A percentile compares a stretch with the other conserved stretches of the same genome.
Evolutionary conservation across 768 basidiomycete species (phyloP).

Genomic region (Trametes cubensis): DNA sequence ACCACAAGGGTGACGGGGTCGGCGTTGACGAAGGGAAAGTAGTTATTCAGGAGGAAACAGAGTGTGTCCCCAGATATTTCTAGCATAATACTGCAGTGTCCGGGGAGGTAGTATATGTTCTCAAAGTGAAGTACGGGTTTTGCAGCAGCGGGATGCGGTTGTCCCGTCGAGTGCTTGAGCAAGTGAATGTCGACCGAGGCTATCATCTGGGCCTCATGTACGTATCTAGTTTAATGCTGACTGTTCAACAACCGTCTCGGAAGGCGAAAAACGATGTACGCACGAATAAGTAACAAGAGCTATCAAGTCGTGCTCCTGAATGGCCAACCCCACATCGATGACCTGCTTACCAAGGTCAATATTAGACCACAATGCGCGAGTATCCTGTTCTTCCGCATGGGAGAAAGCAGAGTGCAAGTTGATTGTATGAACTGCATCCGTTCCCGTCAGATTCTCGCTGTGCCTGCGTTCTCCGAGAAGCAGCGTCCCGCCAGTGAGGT

Average conservation of each 20-base stretch:
- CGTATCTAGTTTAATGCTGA: slow-evolving; percentile 3
- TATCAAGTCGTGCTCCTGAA: slow-evolving; percentile 31
- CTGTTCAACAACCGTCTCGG: too few relatives aligned
- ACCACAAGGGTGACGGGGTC: slow-evolving; percentile 19
- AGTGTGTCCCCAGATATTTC: slow-evolving; percentile 31
- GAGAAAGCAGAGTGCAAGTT: slow-evolving; percentile 10
- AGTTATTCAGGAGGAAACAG: slow-evolving; percentile 27
- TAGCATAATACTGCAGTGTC: slow-evolving; percentile 25
- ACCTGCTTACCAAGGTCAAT: slow-evolving; percentile 25
- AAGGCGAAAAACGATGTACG: background rate
- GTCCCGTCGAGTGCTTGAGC: slow-evolving; percentile 25
- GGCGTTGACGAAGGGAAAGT: slow-evolving; percentile 20
- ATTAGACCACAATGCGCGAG: slow-evolving; percentile 16
- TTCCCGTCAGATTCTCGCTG: slow-evolving; percentile 6
- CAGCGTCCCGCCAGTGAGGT: slow-evolving; percentile 29
- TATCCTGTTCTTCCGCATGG: background rate
- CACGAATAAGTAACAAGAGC: slow-evolving; percentile 28
- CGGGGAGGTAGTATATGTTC: slow-evolving; percentile 19
- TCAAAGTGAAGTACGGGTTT: slow-evolving; percentile 23
- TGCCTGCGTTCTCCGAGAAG: slow-evolving; percentile 26
- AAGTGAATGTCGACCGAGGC: slow-evolving; percentile 26
- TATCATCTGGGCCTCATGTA: slow-evolving; percentile 12
- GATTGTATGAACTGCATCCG: slow-evolving; percentile 17
- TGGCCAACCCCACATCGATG: slow-evolving; percentile 29
- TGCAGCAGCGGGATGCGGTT: slow-evolving; percentile 27